A percentile compares a stretch with the other conserved stretches of the same genome.
These are phyloP conservation scores for Paramarasmius palmivorus DNA, from an alignment of 1,284 basidiomycete genomes.

Conservation along the genomic window DNA sequence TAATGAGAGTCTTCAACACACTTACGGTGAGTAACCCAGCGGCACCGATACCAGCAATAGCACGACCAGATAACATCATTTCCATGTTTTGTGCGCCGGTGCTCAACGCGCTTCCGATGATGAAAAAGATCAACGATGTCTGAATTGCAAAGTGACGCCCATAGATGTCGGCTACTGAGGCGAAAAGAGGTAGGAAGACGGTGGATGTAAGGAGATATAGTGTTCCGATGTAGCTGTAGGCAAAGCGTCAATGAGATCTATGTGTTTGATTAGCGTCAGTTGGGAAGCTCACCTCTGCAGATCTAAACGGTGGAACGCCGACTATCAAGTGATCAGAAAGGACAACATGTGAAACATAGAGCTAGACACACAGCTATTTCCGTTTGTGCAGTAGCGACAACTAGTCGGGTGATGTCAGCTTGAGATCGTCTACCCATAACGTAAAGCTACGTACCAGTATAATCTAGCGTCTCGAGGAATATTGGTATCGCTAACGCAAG, in stretches of 20 bases:
- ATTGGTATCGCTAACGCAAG: conserved; percentile 29
- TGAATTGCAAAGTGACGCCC: conserved; percentile 50
- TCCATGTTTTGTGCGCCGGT: conserved; percentile 43
- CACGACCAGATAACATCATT: conserved; percentile 44
- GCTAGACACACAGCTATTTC: conserved; percentile 41
- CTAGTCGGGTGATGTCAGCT: conserved; percentile 22
- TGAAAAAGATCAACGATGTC: conserved; percentile 42
- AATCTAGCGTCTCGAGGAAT: conserved; percentile 35
- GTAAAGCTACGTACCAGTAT: conserved; percentile 33
- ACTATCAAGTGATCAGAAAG: conserved; percentile 26
- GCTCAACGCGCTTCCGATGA: conserved; percentile 45
- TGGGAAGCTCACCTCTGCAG: conserved; percentile 39
- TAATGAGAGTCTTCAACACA: conserved; percentile 20
- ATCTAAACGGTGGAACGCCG: conserved; percentile 43
- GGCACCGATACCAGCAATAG: conserved; percentile 47
- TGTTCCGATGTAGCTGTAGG: conserved; percentile 39
- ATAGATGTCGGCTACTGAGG: conserved; percentile 38
- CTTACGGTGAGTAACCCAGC: conserved; percentile 46
- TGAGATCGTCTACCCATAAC: too few relatives aligned
- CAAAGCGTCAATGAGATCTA: conserved; percentile 16
- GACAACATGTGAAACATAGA: neutral
- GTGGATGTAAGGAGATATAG: conserved; percentile 44
- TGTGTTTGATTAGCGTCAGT: conserved; percentile 9
- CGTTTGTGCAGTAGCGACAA: conserved; percentile 54
- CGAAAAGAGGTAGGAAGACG: conserved; percentile 52